A percentile compares a stretch with the other conserved stretches of the same genome.
phyloP scores from a whole-genome alignment of 495 filamentous ascomycete species.

The Wilcoxina mikolae region DNA sequence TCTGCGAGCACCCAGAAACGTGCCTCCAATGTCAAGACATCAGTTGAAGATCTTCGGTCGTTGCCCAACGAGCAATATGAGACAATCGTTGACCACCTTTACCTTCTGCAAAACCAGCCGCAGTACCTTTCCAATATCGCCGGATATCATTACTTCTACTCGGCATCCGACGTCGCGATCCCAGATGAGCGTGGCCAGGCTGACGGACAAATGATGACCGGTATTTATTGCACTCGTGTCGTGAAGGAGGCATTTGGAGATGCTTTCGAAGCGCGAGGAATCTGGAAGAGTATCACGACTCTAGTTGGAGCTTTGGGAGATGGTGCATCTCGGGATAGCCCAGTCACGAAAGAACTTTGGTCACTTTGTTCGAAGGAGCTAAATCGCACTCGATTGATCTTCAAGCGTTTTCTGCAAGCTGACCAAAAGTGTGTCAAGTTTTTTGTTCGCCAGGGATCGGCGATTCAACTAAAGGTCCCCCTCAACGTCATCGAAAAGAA shows the following conservation, averaged over 20 bases:
- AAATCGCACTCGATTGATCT: slow-evolving; percentile 3
- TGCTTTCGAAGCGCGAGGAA: background rate
- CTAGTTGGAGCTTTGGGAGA: background rate
- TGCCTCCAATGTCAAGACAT: background rate
- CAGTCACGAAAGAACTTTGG: slow-evolving; percentile 13
- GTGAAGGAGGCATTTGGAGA: background rate
- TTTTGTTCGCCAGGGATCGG: background rate
- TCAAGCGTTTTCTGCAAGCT: slow-evolving; percentile 9
- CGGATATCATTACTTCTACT: slow-evolving; percentile 9
- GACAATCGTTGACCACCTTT: slow-evolving; percentile 7
- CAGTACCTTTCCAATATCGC: slow-evolving; percentile 11
- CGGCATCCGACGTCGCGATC: background rate
- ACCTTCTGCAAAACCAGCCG: slow-evolving; percentile 11
- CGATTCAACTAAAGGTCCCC: slow-evolving; percentile 7
- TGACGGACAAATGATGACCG: background rate
- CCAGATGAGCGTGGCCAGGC: background rate
- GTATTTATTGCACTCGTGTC: background rate
- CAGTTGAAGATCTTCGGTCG: background rate
- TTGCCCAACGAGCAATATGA: slow-evolving; percentile 4
- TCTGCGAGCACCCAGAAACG: background rate
- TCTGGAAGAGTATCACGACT: background rate
- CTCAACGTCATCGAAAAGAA: slow-evolving; percentile 6
- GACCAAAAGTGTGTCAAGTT: slow-evolving; percentile 10
- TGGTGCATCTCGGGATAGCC: background rate
- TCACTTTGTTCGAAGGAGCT: slow-evolving; percentile 9